Evolutionary conservation across 495 filamentous ascomycete genomes (phyloP), one percentile per base, ranked within the genome.

Genomic region (Letharia columbiana): DNA sequence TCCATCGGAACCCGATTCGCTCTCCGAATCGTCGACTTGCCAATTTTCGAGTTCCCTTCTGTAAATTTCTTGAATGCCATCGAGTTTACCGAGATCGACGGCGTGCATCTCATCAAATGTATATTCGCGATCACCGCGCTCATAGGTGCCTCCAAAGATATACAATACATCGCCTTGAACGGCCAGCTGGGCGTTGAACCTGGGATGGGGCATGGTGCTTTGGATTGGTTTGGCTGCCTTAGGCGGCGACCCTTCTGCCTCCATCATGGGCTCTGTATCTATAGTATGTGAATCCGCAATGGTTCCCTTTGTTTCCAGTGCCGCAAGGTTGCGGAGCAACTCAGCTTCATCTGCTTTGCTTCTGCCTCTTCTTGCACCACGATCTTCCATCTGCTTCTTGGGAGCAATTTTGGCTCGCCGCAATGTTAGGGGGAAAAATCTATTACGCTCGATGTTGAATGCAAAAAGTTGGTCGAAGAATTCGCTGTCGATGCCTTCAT

Each of bases 401-500:
- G 76, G 80, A 12, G 77, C 73, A 12, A 78, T 76, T 58, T 85
- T 82, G 28, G 91, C 83, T 67, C 89, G 88, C 49, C 91, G 81
- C 54, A 98, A 77, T n/a, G 76, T 77, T 59, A 98, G 77, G 12
- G 86, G 89, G 75, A 97, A 96, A 76, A 94, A 98, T 13, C 94
- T 83, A 68, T 98, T 98, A 50, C 92, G 83, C 67, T 98, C 94
- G 33, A 92, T 87, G 68, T 92, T 96, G 90, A 91, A 98, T 28
- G 91, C 90, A 71, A 86, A 93, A 28, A 97, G 74, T 42, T 83
- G 81, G 71, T 96, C 91, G 74, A 98, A 98, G 76, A 98, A 98
- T 71, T 96, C 91, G 71, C 90, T 94, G 23, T 98, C 91, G 49
- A 98, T 92, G 15, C 89, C 91, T 76, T 98, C 94, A 72, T 98